These are phyloP conservation scores for Cordyceps cateniannulata DNA, from an alignment of 2,329 filamentous ascomycete genomes.

Conservation along the genomic window DNA sequence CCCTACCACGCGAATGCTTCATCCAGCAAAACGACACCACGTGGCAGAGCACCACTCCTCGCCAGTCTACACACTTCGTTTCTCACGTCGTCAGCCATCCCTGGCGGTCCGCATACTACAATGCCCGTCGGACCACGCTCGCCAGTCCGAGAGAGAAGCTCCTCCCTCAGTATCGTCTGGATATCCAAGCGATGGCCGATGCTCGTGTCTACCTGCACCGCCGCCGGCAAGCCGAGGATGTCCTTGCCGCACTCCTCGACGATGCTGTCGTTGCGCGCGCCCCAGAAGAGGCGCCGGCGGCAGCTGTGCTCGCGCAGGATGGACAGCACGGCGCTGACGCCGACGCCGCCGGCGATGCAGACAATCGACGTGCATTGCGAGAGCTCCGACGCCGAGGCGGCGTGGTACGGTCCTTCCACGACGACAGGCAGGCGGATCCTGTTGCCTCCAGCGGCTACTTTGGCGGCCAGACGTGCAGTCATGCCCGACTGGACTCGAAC, in stretches of 20 bases:
- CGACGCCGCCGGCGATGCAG: conserved; percentile 27
- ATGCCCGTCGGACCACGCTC: conserved; percentile 19
- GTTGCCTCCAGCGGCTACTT: neutral
- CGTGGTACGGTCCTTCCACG: conserved; percentile 24
- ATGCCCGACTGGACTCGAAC: conserved; percentile 20
- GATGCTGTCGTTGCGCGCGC: conserved; percentile 17
- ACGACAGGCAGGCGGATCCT: conserved; percentile 19
- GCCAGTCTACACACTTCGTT: conserved; percentile 19
- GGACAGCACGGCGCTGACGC: conserved; percentile 25
- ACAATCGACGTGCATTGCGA: conserved; percentile 21
- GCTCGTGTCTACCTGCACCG: conserved; percentile 18
- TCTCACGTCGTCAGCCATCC: conserved; percentile 25
- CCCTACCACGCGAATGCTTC: conserved; percentile 23
- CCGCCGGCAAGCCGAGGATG: conserved; percentile 13
- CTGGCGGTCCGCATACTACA: conserved; percentile 23
- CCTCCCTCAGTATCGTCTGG: conserved; percentile 17
- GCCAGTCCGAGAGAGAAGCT: conserved; percentile 14
- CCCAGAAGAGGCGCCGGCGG: conserved; percentile 22
- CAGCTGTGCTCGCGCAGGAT: conserved; percentile 14
- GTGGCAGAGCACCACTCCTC: conserved; percentile 13
- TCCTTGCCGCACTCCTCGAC: conserved; percentile 14
- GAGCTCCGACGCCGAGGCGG: conserved; percentile 17
- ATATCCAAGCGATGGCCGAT: conserved; percentile 20
- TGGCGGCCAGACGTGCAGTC: conserved; percentile 18
- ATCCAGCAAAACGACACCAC: conserved; percentile 21